phyloP scores from a whole-genome alignment of 352 stramenopile species.

The Pythium coloratum region DNA sequence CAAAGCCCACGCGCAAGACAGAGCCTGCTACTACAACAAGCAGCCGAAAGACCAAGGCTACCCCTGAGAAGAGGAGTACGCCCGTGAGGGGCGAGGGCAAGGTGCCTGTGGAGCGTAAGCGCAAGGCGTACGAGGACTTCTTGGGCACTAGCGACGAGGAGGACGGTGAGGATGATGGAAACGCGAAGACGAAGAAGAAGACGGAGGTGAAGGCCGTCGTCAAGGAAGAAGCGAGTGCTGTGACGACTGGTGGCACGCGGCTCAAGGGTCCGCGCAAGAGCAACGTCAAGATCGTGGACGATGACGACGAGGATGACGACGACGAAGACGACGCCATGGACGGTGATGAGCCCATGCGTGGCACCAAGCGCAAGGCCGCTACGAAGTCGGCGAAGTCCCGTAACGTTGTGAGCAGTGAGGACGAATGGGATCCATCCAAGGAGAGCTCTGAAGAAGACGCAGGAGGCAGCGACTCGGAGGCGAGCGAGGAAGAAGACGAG shows the following conservation, averaged over 20 bases:
- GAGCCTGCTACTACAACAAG: neutral
- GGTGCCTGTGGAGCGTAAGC: conserved; percentile 24
- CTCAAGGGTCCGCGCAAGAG: conserved; percentile 30
- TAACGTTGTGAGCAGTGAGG: conserved; percentile 48
- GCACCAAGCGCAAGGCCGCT: neutral
- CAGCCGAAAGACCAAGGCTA: neutral
- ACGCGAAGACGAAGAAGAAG: conserved; percentile 9
- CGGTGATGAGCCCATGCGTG: conserved; percentile 13
- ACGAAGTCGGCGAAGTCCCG: conserved; percentile 11
- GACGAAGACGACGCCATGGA: conserved; percentile 77
- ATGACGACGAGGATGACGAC: conserved; percentile 79
- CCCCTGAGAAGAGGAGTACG: conserved; percentile 1
- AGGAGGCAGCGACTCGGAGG: conserved; percentile 33
- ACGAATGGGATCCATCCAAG: conserved; percentile 37
- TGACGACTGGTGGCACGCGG: conserved; percentile 33
- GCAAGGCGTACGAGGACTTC: conserved; percentile 74
- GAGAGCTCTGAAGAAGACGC: conserved; percentile 24
- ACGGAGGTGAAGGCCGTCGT: neutral
- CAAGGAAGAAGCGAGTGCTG: conserved; percentile 31
- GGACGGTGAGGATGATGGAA: conserved; percentile 29
- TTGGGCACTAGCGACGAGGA: conserved; percentile 71
- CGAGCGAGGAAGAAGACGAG: conserved; percentile 26
- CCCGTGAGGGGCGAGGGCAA: conserved; percentile 2
- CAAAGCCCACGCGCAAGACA: conserved; percentile 34
- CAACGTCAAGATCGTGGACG: conserved; percentile 55